These are phyloP conservation scores for Apophysomyces ossiformis DNA, from an alignment of 371 early-diverging fungal species.

Conservation along the genomic window DNA sequence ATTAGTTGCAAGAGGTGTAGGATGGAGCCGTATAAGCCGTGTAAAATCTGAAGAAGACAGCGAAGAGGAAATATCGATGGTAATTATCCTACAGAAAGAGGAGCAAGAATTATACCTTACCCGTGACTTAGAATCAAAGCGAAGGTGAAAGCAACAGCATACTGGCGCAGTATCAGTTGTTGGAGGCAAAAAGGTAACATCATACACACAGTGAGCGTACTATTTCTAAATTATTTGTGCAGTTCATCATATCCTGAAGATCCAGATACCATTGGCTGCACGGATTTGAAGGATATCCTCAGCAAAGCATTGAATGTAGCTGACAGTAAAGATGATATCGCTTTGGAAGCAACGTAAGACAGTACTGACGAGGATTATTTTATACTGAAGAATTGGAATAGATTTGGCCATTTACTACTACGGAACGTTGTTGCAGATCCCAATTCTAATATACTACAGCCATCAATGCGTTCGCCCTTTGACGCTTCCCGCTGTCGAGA, in stretches of 20 bases:
- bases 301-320: conserved; percentile 14
- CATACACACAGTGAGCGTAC: no score
- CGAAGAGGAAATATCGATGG: neutral
- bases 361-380: neutral
- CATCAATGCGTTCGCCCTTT: conserved; percentile 13
- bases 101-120: neutral
- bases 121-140: neutral
- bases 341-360: conserved; percentile 39
- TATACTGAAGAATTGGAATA: conserved; percentile 7
- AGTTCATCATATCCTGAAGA: neutral
- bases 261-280: neutral
- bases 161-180: neutral
- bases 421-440: conserved; percentile 20
- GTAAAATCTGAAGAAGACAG: neutral
- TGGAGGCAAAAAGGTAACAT: neutral
- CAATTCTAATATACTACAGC: conserved; percentile 17
- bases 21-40: conserved; percentile 34
- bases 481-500: neutral
- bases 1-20: conserved; percentile 20
- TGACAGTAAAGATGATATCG: conserved; percentile 16
- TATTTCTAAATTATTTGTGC: neutral
- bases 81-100: neutral
- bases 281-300: conserved; percentile 22
- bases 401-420: conserved; percentile 44
- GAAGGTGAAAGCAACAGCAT: neutral